Percentiles rank a stretch among this genome's conserved stretches.
Evolutionary conservation across 768 basidiomycete genomes (phyloP).

Genomic region (Boletus coccyginus): DNA sequence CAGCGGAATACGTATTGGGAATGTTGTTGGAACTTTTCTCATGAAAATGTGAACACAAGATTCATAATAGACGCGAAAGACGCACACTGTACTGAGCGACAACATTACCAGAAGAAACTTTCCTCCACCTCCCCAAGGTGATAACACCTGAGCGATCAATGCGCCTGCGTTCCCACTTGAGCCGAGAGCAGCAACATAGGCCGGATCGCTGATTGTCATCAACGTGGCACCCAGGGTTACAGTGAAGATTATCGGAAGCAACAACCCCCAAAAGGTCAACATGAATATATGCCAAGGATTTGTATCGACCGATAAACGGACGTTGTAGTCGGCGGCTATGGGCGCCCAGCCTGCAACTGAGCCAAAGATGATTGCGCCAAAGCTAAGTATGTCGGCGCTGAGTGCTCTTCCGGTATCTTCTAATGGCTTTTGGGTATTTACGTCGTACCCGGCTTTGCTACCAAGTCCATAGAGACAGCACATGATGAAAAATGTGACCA

Average conservation of each 20-base stretch:
- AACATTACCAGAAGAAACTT: conserved; percentile 43
- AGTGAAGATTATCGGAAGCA: conserved; percentile 44
- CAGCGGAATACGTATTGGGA: conserved; percentile 46
- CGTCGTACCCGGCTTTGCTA: conserved; percentile 43
- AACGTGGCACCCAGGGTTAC: conserved; percentile 36
- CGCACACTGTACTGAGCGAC: conserved; percentile 42
- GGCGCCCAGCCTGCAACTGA: conserved; percentile 49
- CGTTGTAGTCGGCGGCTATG: conserved; percentile 55
- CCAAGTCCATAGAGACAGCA: conserved; percentile 52
- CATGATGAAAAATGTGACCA: conserved; percentile 44
- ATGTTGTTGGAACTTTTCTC: conserved; percentile 37
- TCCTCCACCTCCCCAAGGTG: conserved; percentile 43
- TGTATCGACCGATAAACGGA: conserved; percentile 44
- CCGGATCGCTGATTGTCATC: conserved; percentile 40
- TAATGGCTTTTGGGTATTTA: conserved; percentile 38
- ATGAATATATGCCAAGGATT: conserved; percentile 43
- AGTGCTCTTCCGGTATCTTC: conserved; percentile 45
- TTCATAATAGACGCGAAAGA: background rate
- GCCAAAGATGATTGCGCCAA: conserved; percentile 52
- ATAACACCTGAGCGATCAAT: conserved; percentile 42
- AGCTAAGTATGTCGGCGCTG: conserved; percentile 47
- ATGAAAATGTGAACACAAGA: background rate
- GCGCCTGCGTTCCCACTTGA: conserved; percentile 41
- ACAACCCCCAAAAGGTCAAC: conserved; percentile 50
- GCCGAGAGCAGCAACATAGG: conserved; percentile 40